phyloP scores from a whole-genome alignment of 306 rosid genomes.

The Macrotyloma uniflorum region DNA sequence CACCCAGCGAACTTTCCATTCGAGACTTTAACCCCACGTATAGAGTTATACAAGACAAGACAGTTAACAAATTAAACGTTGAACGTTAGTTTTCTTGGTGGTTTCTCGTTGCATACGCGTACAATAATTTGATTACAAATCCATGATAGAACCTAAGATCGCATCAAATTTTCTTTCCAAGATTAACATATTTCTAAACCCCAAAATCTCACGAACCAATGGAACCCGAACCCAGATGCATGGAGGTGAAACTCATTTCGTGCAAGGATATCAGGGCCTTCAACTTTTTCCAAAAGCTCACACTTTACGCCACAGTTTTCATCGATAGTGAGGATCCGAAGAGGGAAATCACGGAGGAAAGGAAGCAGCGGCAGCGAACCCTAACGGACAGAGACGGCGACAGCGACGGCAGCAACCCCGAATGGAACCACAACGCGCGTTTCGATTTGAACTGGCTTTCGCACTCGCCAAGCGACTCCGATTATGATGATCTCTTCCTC shows the following conservation, averaged over 20 bases:
- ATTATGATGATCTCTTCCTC: conserved; percentile 26
- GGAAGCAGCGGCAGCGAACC: conserved; percentile 45
- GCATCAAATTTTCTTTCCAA: neutral
- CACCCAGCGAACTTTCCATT: neutral
- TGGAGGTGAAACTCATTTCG: conserved; percentile 54
- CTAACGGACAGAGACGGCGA: conserved; percentile 26
- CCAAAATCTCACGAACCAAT: neutral
- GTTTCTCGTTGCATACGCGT: neutral
- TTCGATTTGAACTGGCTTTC: conserved; percentile 40
- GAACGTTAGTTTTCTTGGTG: neutral
- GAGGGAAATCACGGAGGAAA: neutral
- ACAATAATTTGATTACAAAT: neutral
- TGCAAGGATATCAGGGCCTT: conserved; percentile 48
- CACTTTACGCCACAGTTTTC: conserved; percentile 46
- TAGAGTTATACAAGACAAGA: neutral
- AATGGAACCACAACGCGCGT: conserved; percentile 48
- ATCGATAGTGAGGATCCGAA: conserved; percentile 42
- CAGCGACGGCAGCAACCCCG: conserved; percentile 41
- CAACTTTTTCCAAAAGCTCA: conserved; percentile 77
- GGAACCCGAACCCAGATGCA: conserved; percentile 35
- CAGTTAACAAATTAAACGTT: neutral
- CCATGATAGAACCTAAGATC: neutral
- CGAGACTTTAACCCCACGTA: neutral
- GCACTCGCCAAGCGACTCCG: neutral
- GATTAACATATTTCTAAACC: neutral